phyloP scores from a whole-genome alignment of 805 yeast species.

The Clavispora asparagi region DNA sequence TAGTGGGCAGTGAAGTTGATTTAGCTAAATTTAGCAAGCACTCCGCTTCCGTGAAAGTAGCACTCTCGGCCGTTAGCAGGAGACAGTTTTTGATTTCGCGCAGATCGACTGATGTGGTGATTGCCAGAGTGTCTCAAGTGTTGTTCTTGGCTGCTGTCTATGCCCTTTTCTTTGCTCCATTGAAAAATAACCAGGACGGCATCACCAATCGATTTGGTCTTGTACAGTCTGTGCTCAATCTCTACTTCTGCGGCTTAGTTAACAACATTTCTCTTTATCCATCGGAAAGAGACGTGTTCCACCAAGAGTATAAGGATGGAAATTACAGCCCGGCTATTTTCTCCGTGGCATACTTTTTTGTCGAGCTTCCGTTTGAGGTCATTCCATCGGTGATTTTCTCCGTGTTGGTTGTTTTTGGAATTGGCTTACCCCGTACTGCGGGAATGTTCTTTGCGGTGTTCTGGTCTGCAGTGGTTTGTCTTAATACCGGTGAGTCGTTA shows the following conservation, averaged over 20 bases:
- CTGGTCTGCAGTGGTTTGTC: slow-evolving; percentile 47
- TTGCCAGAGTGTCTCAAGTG: slow-evolving; percentile 63
- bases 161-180: slow-evolving; percentile 56
- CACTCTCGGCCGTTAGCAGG: slow-evolving; percentile 26
- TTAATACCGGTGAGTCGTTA: slow-evolving; percentile 77
- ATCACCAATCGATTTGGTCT: slow-evolving; percentile 68
- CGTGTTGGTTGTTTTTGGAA: slow-evolving; percentile 57
- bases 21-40: slow-evolving; percentile 34
- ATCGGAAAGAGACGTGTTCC: slow-evolving; percentile 64
- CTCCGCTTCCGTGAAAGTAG: slow-evolving; percentile 16
- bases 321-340: slow-evolving; percentile 65
- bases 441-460: slow-evolving; percentile 63
- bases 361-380: slow-evolving; percentile 68
- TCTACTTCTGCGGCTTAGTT: slow-evolving; percentile 76
- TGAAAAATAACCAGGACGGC: slow-evolving; percentile 39
- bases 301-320: slow-evolving; percentile 71
- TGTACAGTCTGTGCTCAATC: slow-evolving; percentile 64
- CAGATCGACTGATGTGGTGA: slow-evolving; percentile 47
- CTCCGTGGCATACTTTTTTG: slow-evolving; percentile 49
- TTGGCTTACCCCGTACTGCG: slow-evolving; percentile 68
- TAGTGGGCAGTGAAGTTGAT: slow-evolving; percentile 18
- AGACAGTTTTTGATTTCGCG: slow-evolving; percentile 32
- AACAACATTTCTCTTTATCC: slow-evolving; percentile 77
- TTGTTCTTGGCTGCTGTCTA: slow-evolving; percentile 59
- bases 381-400: slow-evolving; percentile 55